Evolutionary conservation across 1,139 yeast species (phyloP).

Genomic region (Tardiomyces depauwii): DNA sequence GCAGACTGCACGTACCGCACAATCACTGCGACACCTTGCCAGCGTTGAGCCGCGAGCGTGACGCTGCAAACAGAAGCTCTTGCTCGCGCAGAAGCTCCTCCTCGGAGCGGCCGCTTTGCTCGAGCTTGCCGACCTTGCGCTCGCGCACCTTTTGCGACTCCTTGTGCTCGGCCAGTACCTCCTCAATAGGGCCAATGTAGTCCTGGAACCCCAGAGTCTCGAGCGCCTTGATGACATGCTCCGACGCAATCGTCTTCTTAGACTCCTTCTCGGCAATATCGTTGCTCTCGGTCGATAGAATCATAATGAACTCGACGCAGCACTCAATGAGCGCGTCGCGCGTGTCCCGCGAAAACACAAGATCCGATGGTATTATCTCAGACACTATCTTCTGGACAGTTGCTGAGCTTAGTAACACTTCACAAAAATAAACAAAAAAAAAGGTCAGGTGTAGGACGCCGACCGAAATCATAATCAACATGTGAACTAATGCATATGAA

Average conservation of each 20-base stretch:
- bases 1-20: too few species aligned
- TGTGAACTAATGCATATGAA: neutral
- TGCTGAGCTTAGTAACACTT: slow-evolving; percentile 33
- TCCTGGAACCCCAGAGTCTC: slow-evolving; percentile 80
- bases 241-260: slow-evolving; percentile 93
- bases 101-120: slow-evolving; percentile 82
- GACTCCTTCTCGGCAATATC: slow-evolving; percentile 96
- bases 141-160: slow-evolving; percentile 73
- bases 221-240: slow-evolving; percentile 86
- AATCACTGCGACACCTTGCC: slow-evolving; percentile 9
- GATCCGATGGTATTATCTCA: slow-evolving; percentile 78
- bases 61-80: slow-evolving; percentile 82
- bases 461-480: neutral
- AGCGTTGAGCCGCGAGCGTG: slow-evolving; percentile 44
- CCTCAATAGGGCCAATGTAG: slow-evolving; percentile 73
- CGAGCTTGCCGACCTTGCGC: slow-evolving; percentile 85
- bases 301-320: slow-evolving; percentile 93
- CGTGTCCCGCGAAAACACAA: slow-evolving; percentile 86
- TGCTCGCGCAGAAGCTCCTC: slow-evolving; percentile 89
- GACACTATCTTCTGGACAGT: slow-evolving; percentile 92
- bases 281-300: slow-evolving; percentile 83
- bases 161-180: slow-evolving; percentile 76
- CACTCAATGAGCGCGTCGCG: slow-evolving; percentile 93
- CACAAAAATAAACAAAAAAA: neutral
- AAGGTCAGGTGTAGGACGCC: neutral